phyloP scores from a whole-genome alignment of 495 filamentous ascomycete genomes.

The Lentithecium fluviatile region DNA sequence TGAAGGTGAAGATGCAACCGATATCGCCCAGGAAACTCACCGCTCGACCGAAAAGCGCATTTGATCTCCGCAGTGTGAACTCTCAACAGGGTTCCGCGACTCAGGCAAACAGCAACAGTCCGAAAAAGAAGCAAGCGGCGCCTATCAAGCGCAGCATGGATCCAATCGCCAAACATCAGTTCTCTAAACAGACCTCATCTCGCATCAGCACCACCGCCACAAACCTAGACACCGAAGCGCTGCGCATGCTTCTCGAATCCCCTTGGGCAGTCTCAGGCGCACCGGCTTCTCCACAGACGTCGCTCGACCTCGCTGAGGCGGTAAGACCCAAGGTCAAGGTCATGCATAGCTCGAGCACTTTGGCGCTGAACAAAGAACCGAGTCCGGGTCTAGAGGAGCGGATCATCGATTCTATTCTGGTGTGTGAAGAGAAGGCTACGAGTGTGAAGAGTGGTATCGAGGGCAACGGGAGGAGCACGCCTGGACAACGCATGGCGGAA shows the following conservation, averaged over 20 bases:
- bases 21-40: slow-evolving; percentile 1
- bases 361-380: slow-evolving; percentile 31
- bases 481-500: slow-evolving; percentile 40
- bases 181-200: too few relatives aligned
- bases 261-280: slow-evolving; percentile 6
- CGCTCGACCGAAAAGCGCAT: slow-evolving; percentile 33
- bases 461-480: slow-evolving; percentile 19
- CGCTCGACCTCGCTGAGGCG: background rate
- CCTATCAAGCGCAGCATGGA: too few relatives aligned
- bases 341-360: slow-evolving; percentile 10
- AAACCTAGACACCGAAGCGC: slow-evolving; percentile 17
- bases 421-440: background rate
- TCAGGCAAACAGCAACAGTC: background rate
- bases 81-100: background rate
- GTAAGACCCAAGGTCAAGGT: slow-evolving; percentile 4
- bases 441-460: background rate
- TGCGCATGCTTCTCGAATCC: slow-evolving; percentile 18
- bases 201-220: too few relatives aligned
- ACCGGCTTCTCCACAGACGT: background rate
- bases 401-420: slow-evolving; percentile 15
- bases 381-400: slow-evolving; percentile 11
- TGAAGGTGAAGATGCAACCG: slow-evolving; percentile 11
- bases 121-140: too few relatives aligned
- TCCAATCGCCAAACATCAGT: too few relatives aligned
- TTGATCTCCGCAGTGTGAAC: slow-evolving; percentile 35